Evolutionary conservation across 208 protist genomes (phyloP), one percentile per base, ranked within the genome.

Genomic region (Wallacemonas sp.): DNA sequence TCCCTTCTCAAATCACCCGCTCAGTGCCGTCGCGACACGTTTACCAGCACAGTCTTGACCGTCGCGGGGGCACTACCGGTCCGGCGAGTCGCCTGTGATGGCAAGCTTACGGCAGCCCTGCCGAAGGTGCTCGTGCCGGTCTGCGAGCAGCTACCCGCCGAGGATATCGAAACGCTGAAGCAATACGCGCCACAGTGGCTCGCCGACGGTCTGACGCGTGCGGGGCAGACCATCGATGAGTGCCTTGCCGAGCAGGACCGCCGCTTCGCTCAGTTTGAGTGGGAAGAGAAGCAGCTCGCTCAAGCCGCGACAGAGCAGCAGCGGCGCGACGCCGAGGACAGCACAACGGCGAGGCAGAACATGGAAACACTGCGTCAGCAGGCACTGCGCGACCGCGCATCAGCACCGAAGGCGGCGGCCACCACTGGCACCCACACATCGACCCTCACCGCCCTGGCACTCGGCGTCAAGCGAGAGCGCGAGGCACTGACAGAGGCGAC

Each of bases 181-280:
- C 48, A 71, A 10, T 75, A 81, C 54, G 75, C 64, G 4, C 70
- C 79, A 15, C 10, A 58, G 62, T 93, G 87, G 87, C 58, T 93
- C 22, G 50, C 55, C 36, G 60, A 74, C 21, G 71, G 71, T 29
- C 54, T 70, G 30, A 52, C 37, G 8, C 64, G 57, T 10, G 83
- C 76, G 34, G 62, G 19, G 19, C 68, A 53, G 46, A 72, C 59
- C 22, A 68, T 87, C 32, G 71, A 78, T 17, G 74, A 74, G 29
- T 77, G 55, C 58, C 48, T 87, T 27, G 75, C 58, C 8, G 71
- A 83, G 36, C 78, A 90, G 66, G 78, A 82, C 41, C 76, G 70
- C 22, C 67, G 74, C 27, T 79, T 90, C 48, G 63, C 71, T 15
- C 73, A 83, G 70, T 90, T 80, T 36, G 86, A 87, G 60, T 63